Conservation (phyloP, 495 filamentous ascomycete species). For the Neurospora sp. region DNA sequence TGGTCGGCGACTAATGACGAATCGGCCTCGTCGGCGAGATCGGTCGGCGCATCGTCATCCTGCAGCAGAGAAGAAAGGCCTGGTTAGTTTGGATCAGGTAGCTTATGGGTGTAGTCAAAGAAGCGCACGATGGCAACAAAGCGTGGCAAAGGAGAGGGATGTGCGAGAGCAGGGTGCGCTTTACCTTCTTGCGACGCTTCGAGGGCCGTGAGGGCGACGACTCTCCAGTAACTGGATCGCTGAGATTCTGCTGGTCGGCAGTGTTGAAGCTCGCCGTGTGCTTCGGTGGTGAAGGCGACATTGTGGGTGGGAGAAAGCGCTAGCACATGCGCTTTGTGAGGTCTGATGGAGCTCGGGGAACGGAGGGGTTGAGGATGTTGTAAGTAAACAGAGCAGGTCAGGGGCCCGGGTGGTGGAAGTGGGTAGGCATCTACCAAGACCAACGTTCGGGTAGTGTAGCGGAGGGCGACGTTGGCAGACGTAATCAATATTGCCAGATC, state of each 20-base stretch:
- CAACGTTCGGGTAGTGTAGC: not conserved
- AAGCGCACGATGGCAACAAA: not conserved
- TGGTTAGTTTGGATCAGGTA: not conserved
- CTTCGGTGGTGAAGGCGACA: constrained; percentile 35
- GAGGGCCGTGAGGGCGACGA: constrained; percentile 65
- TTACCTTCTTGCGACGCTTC: constrained; percentile 68
- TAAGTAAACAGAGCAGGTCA: not conserved
- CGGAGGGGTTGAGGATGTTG: not conserved
- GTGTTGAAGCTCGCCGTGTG: constrained; percentile 32
- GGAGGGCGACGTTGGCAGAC: not conserved
- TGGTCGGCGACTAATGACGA: constrained; percentile 41
- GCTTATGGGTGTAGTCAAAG: not conserved
- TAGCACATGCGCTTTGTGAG: constrained; percentile 10
- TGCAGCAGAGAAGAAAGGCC: not conserved
- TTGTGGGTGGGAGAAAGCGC: constrained; percentile 4
- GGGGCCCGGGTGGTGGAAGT: not conserved
- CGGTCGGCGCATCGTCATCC: constrained; percentile 13
- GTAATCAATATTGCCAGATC: not conserved
- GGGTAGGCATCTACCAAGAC: constrained; percentile 4
- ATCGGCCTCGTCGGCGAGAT: constrained; percentile 28
- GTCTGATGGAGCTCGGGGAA: not conserved
- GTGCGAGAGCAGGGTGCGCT: constrained; percentile 7
- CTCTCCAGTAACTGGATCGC: constrained; percentile 29
- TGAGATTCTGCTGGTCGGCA: constrained; percentile 18
- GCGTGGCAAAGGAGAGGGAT: constrained; percentile 16